Base-by-base conservation (phyloP, 2,329 filamentous ascomycete genomes). In the Pseudogymnoascus sp. region DNA sequence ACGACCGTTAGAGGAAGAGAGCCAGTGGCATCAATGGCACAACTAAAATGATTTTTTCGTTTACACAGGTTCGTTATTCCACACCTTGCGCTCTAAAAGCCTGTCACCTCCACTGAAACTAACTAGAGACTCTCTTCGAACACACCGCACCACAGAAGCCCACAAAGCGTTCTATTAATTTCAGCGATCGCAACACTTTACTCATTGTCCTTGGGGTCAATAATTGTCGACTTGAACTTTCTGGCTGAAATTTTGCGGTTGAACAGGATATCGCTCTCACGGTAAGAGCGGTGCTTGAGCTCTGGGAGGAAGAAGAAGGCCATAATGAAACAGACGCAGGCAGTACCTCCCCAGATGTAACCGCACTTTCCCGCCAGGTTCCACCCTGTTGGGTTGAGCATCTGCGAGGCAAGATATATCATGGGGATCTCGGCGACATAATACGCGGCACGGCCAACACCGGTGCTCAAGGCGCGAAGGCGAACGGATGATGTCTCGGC, bases 161-260 rank as follows among this genome's bases (percentile, higher is more conserved):
- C 11, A 15, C 42, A n/a, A n/a, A 15, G 13, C 26, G 26, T 50
- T 5, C 3, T n/a, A n/a, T 26, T 23, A 17, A 50, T 10, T 7
- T n/a, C n/a, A 5, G 7, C 15, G 23, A 50, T 50, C 9, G 15
- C 23, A 13, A 40, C 56, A 23, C 13, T 38, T 66, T 86, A 87
- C 77, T 86, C 81, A 73, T 87, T 82, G 69, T 84, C 84, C 17
- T 80, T 72, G 64, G 85, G 73, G 66, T 85, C 80, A 72, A 88
- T 68, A 2, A 75, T 75, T 0, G 82, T 83, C 73, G 80, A 73
- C 72, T 77, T 81, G 79, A 66, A 74, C 17, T 71, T 69, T 29
- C 70, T 66, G 7, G 72, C 70, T 15, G 68, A 59, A 23, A 70
- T 66, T 38, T 64, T 68, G 23, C 64, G 62, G 26, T 75, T 72